Base-by-base conservation (phyloP, 2,329 filamentous ascomycete species). In the Arthrobotrys sinensis region DNA sequence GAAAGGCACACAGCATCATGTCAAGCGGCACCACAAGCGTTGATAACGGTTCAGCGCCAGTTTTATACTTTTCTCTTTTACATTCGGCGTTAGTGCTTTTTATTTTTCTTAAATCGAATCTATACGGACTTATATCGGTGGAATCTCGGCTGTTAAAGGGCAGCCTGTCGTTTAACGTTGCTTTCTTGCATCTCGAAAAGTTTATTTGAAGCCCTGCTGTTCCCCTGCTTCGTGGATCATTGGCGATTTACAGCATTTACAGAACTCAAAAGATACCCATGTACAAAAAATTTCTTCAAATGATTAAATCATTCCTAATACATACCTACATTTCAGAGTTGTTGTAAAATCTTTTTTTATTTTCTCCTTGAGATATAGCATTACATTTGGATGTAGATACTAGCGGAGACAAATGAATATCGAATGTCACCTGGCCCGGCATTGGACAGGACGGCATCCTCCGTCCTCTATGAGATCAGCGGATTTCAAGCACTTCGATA, bases 191-290 rank as follows among this genome's bases (percentile, higher is more conserved):
- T 70, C 32, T 52, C 50, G 19, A 68, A 70, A 70, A 62, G 36
- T 62, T 70, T 70, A 50, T 62, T 70, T 70, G 40, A 46, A 70
- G 65, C 48, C 50, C 50, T 57, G 19, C 8, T 6, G 11, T 34
- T 57, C 21, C 32, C 21, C 38, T 16, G 34, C 14, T 12, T 34
- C 28, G 50, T 32, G 38, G 52, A 48, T 48, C 8, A 34, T 69
- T 57, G 16, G 34, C 36, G 38, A 69, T 48, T 40, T 43, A 12
- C 43, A 62, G 32, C 48, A 46, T 68, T 28, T 57, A 21, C 36
- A 34, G 16, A 70, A 19, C 28, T 55, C 21, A 36, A 45, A 60
- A 60, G 69, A 73, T 73, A 73, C 69, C 69, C 69, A 66, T 66
- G 62, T 73, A 72, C 48, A 65, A 38, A 65, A 24, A 48, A 6